phyloP scores from a whole-genome alignment of 768 basidiomycete genomes.

The Rhizopogon roseolus region DNA sequence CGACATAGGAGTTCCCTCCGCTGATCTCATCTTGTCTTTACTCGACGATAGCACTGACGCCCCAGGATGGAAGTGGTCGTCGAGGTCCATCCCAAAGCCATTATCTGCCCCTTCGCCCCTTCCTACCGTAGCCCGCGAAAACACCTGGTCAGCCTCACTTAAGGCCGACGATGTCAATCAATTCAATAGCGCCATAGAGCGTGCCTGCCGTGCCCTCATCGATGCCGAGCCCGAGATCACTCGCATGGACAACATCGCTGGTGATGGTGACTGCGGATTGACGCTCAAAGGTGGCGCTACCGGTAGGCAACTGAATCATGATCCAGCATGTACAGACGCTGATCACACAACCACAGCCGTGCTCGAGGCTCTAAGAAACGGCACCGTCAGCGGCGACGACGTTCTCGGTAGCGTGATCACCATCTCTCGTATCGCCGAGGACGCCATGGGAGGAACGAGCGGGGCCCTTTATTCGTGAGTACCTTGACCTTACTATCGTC shows the following conservation, averaged over 20 bases:
- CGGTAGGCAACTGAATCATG: slow-evolving; percentile 33
- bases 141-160: slow-evolving; percentile 15
- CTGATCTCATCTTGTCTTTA: slow-evolving; percentile 51
- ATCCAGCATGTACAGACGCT: background rate
- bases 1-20: slow-evolving; percentile 33
- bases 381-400: slow-evolving; percentile 56
- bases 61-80: slow-evolving; percentile 86
- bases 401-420: slow-evolving; percentile 60
- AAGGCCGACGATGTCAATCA: slow-evolving; percentile 37
- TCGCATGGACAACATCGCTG: slow-evolving; percentile 84
- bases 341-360: slow-evolving; percentile 41
- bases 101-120: slow-evolving; percentile 9
- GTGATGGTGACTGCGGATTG: slow-evolving; percentile 80
- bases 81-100: slow-evolving; percentile 35
- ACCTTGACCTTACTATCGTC: background rate
- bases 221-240: slow-evolving; percentile 87
- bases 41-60: slow-evolving; percentile 64
- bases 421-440: slow-evolving; percentile 73
- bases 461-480: slow-evolving; percentile 89
- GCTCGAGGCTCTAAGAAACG: slow-evolving; percentile 49
- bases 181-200: slow-evolving; percentile 52
- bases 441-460: slow-evolving; percentile 87
- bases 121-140: slow-evolving; percentile 2
- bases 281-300: slow-evolving; percentile 73
- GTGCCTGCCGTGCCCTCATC: slow-evolving; percentile 64